phyloP scores from a whole-genome alignment of 2,329 filamentous ascomycete species.

The Daldinia sp. region DNA sequence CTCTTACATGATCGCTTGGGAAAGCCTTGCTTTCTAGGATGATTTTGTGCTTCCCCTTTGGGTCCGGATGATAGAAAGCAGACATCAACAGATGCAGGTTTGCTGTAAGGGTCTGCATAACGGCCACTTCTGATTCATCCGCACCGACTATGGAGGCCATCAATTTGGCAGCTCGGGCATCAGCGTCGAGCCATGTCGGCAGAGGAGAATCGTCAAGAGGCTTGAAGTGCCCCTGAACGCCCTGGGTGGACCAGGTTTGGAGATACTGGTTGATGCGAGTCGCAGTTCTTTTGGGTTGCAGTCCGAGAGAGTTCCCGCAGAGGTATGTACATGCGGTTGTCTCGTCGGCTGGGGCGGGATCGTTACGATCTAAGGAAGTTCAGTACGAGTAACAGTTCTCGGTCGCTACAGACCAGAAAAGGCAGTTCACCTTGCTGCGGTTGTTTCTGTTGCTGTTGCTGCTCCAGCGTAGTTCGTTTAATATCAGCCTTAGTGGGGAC shows the following conservation, averaged over 20 bases:
- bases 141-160: conserved; percentile 79
- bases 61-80: conserved; percentile 77
- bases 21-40: conserved; percentile 84
- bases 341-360: conserved; percentile 40
- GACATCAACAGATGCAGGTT: conserved; percentile 81
- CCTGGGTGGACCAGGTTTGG: conserved; percentile 78
- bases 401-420: conserved; percentile 25
- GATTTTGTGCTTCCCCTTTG: conserved; percentile 70
- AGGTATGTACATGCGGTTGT: conserved; percentile 67
- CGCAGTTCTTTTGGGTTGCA: conserved; percentile 73
- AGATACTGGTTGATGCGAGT: conserved; percentile 74
- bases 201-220: conserved; percentile 68
- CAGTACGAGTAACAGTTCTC: conserved; percentile 29
- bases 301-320: conserved; percentile 80
- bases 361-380: conserved; percentile 42
- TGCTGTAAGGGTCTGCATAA: conserved; percentile 82
- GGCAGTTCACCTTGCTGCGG: conserved; percentile 37
- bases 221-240: conserved; percentile 80
- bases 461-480: conserved; percentile 42
- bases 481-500: conserved; percentile 46
- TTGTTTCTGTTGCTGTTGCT: conserved; percentile 22
- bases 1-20: conserved; percentile 77
- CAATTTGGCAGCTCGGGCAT: conserved; percentile 69
- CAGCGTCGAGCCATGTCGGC: conserved; percentile 74
- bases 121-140: conserved; percentile 71